These are phyloP conservation scores for Fraxinus cuspidata DNA, from an alignment of 257 asterid species.

Conservation along the genomic window DNA sequence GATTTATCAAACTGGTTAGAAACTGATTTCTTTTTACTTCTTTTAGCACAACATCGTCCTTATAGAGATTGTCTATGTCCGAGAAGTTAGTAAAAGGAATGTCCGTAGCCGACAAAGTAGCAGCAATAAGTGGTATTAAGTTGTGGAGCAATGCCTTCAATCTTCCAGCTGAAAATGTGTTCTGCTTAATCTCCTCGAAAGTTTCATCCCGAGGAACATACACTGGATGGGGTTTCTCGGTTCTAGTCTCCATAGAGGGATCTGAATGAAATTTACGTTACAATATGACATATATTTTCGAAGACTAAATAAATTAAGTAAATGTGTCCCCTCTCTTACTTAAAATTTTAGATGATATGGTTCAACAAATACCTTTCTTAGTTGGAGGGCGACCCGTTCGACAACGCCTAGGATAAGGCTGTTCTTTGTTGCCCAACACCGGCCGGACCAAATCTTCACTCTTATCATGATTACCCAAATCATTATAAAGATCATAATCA, in stretches of 20 bases:
- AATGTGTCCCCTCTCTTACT: not conserved
- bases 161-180: slow-evolving; percentile 74
- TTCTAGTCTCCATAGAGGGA: slow-evolving; percentile 56
- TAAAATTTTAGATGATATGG: not conserved
- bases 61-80: slow-evolving; percentile 72
- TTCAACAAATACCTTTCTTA: slow-evolving; percentile 46
- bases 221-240: slow-evolving; percentile 81
- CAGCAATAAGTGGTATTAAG: slow-evolving; percentile 67
- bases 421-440: slow-evolving; percentile 54
- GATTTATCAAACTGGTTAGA: slow-evolving; percentile 36
- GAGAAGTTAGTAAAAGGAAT: slow-evolving; percentile 72
- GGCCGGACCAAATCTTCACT: slow-evolving; percentile 59
- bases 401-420: slow-evolving; percentile 92
- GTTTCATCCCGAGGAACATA: slow-evolving; percentile 91
- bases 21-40: slow-evolving; percentile 31
- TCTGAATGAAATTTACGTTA: slow-evolving; percentile 39
- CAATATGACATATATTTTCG: not conserved
- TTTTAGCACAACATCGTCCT: slow-evolving; percentile 50
- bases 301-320: too few species aligned
- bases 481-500: slow-evolving; percentile 80
- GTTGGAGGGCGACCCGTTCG: slow-evolving; percentile 77
- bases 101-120: slow-evolving; percentile 72
- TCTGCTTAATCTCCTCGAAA: slow-evolving; percentile 82
- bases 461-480: slow-evolving; percentile 83
- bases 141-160: slow-evolving; percentile 82